Evolutionary conservation across 2,329 filamentous ascomycete genomes (phyloP).

Genomic region (Botrytis fabae): DNA sequence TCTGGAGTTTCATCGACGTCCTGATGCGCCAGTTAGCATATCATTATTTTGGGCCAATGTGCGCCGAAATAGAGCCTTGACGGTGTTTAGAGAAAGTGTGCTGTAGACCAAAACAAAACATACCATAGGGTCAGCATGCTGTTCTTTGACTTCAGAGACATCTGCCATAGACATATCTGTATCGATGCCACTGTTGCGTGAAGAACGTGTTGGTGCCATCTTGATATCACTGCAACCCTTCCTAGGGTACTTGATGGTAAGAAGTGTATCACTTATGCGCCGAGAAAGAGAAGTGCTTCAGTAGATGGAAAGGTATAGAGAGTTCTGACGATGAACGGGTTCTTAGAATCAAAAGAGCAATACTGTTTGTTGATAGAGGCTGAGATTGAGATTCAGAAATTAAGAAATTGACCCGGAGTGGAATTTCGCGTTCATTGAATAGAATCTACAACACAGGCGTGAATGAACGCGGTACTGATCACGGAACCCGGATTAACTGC

Average conservation of each 20-base stretch:
- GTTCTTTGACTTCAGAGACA: constrained; percentile 46
- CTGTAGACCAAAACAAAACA: constrained; percentile 21
- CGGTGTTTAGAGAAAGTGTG: not conserved
- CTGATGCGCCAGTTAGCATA: constrained; percentile 41
- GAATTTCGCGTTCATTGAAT: constrained; percentile 20
- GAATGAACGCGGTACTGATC: constrained; percentile 15
- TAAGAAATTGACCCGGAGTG: constrained; percentile 17
- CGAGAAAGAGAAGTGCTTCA: constrained; percentile 8
- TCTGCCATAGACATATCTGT: constrained; percentile 62
- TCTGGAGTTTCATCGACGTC: constrained; percentile 66
- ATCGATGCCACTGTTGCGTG: constrained; percentile 50
- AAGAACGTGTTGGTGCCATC: constrained; percentile 58
- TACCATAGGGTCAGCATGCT: constrained; percentile 42
- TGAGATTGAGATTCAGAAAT: constrained; percentile 22
- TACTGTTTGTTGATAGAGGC: constrained; percentile 26
- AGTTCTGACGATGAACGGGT: constrained; percentile 29
- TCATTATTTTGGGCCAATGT: not conserved
- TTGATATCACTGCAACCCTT: constrained; percentile 37
- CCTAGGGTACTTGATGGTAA: constrained; percentile 29
- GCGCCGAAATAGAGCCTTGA: not conserved
- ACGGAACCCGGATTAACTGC: constrained; percentile 19
- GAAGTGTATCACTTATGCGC: constrained; percentile 27
- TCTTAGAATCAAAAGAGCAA: not conserved
- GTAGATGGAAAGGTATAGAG: constrained; percentile 8
- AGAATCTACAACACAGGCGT: constrained; percentile 18